These are phyloP conservation scores for Quillaja saponaria DNA, from an alignment of 306 rosid species.

Conservation along the genomic window DNA sequence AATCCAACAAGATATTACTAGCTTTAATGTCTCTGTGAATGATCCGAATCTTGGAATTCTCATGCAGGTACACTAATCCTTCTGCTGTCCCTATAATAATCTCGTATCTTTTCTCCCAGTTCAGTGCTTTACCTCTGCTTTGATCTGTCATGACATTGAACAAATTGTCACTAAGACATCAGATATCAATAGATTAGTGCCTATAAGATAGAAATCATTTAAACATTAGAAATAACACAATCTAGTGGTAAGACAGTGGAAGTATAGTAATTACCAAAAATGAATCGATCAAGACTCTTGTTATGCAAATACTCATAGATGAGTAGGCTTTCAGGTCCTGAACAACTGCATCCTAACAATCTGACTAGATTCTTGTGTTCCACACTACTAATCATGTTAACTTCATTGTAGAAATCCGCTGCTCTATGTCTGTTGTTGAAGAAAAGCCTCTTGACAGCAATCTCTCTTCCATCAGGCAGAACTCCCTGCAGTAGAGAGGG, in stretches of 20 bases:
- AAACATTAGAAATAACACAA: no score
- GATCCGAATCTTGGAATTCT: conserved; percentile 63
- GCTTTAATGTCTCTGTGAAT: conserved; percentile 94
- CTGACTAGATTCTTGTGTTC: conserved; percentile 87
- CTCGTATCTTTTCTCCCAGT: conserved; percentile 79
- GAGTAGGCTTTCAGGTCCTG: conserved; percentile 95
- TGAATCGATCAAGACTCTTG: conserved; percentile 81
- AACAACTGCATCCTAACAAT: conserved; percentile 83
- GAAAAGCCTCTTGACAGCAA: conserved; percentile 88
- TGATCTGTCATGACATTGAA: conserved; percentile 44
- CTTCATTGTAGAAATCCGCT: conserved; percentile 83
- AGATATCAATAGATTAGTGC: conserved; percentile 5
- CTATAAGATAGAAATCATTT: background rate
- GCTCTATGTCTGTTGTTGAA: conserved; percentile 85
- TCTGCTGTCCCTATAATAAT: conserved; percentile 75
- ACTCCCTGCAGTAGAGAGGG: conserved; percentile 52
- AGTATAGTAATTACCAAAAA: conserved; percentile 59
- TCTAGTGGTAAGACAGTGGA: no score
- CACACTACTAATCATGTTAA: conserved; percentile 76
- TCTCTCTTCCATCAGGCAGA: conserved; percentile 85
- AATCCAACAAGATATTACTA: conserved; percentile 81
- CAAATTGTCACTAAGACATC: no score
- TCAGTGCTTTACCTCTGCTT: conserved; percentile 58
- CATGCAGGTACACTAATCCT: conserved; percentile 82
- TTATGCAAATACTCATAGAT: conserved; percentile 80